phyloP scores from a whole-genome alignment of 2,329 filamentous ascomycete genomes.

The Thielaviopsis punctulata region DNA sequence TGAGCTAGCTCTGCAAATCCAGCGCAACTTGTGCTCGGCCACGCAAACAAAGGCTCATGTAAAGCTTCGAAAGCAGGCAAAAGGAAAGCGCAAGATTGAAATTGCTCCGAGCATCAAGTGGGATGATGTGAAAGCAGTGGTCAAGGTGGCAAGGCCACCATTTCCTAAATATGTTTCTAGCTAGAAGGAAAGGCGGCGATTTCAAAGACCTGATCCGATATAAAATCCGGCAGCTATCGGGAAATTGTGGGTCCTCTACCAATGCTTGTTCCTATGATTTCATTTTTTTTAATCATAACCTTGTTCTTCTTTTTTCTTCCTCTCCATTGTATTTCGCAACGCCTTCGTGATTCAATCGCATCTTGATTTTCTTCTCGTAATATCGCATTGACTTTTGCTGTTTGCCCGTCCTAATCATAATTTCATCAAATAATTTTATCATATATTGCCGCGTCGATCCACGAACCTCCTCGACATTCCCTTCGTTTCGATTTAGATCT shows the following conservation, averaged over 20 bases:
- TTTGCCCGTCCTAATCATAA: background rate
- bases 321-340: too few relatives aligned
- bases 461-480: background rate
- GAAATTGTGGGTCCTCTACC: background rate
- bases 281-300: background rate
- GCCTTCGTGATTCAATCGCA: too few relatives aligned
- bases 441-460: background rate
- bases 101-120: slow-evolving; percentile 6
- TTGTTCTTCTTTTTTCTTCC: background rate
- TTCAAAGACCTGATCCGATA: background rate
- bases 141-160: slow-evolving; percentile 6
- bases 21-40: slow-evolving; percentile 9
- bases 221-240: background rate
- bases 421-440: background rate
- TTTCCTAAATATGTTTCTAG: slow-evolving; percentile 6
- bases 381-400: background rate
- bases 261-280: background rate
- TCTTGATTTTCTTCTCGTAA: background rate
- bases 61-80: slow-evolving; percentile 3
- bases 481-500: background rate
- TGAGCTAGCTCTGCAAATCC: slow-evolving; percentile 8
- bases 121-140: slow-evolving; percentile 8
- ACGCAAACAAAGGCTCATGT: slow-evolving; percentile 4
- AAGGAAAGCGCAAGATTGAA: slow-evolving; percentile 8
- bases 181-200: background rate